These are phyloP conservation scores for Cladophialophora yegresii DNA, from an alignment of 2,329 filamentous ascomycete genomes.

Conservation along the genomic window DNA sequence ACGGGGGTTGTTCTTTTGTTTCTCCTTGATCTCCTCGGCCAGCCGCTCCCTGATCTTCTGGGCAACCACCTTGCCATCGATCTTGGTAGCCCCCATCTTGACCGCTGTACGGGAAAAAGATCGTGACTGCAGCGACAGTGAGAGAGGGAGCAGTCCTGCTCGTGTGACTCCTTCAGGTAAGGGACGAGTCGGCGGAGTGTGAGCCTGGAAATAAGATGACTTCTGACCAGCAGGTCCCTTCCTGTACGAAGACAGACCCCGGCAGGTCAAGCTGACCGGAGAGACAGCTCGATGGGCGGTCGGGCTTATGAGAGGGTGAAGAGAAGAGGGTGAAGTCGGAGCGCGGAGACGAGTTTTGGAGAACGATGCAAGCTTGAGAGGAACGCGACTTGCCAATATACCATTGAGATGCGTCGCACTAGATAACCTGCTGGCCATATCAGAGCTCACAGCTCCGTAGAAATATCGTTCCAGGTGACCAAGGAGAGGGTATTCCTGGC, in stretches of 20 bases:
- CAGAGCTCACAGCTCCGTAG: conserved; percentile 16
- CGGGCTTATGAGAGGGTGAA: conserved; percentile 11
- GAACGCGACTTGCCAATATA: conserved; percentile 20
- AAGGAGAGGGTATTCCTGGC: conserved; percentile 13
- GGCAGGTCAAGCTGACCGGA: conserved; percentile 12
- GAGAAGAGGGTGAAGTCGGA: conserved; percentile 22
- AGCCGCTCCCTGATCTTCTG: conserved; percentile 84
- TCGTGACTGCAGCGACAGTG: conserved; percentile 31
- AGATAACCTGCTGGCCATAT: conserved; percentile 32
- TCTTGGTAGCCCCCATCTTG: conserved; percentile 82
- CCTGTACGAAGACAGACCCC: background rate
- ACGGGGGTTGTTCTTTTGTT: conserved; percentile 78
- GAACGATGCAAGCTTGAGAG: conserved; percentile 24
- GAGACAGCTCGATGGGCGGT: conserved; percentile 16
- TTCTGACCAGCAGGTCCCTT: conserved; percentile 14
- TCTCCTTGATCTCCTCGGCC: conserved; percentile 75
- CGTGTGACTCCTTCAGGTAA: conserved; percentile 1
- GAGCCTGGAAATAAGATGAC: background rate
- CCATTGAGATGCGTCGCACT: conserved; percentile 16
- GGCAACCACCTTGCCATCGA: conserved; percentile 94
- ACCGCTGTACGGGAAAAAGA: conserved; percentile 58
- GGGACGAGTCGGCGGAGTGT: conserved; percentile 5
- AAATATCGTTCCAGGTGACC: conserved; percentile 13
- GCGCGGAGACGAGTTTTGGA: conserved; percentile 17
- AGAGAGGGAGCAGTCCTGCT: conserved; percentile 28